Percentiles rank a stretch among this genome's conserved stretches.
Evolutionary conservation across 2,329 filamentous ascomycete species (phyloP).

Genomic region (Clonostachys rosea): DNA sequence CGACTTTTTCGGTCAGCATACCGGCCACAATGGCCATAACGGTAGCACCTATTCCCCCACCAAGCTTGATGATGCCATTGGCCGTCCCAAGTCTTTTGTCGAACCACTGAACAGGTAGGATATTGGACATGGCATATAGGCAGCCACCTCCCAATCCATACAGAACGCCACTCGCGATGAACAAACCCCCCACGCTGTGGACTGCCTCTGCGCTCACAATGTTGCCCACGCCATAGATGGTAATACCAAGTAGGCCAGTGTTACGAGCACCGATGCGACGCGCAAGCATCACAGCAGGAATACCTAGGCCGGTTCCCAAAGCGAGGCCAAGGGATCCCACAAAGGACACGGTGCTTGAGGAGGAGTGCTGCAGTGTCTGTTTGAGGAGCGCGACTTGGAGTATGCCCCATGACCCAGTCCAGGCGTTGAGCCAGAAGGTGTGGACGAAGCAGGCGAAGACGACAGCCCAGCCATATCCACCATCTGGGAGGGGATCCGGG

Average conservation of each 20-base stretch:
- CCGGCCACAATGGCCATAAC: neutral
- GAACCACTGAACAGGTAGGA: constrained; percentile 7
- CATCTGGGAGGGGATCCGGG: constrained; percentile 3
- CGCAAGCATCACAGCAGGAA: neutral
- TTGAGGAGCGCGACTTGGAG: constrained; percentile 3
- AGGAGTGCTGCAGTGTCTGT: neutral
- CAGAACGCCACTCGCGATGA: constrained; percentile 1
- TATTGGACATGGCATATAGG: constrained; percentile 4
- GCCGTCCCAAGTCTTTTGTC: constrained; percentile 2
- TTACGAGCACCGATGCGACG: constrained; percentile 1
- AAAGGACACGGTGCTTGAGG: constrained; percentile 4
- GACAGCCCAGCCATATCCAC: constrained; percentile 5
- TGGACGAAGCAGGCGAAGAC: constrained; percentile 1
- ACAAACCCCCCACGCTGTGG: constrained; percentile 1
- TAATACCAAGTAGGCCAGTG: neutral
- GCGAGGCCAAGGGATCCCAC: constrained; percentile 4
- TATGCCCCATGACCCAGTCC: constrained; percentile 4
- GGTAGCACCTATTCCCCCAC: constrained; percentile 2
- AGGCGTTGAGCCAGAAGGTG: constrained; percentile 5
- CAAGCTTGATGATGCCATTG: constrained; percentile 6
- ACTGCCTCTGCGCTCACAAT: constrained; percentile 1
- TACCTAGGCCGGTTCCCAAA: neutral
- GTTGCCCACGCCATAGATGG: constrained; percentile 1
- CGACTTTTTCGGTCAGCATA: constrained; percentile 22
- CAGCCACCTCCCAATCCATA: neutral